Conservation (phyloP, 441 rosid species). For the Kokia cookei region DNA sequence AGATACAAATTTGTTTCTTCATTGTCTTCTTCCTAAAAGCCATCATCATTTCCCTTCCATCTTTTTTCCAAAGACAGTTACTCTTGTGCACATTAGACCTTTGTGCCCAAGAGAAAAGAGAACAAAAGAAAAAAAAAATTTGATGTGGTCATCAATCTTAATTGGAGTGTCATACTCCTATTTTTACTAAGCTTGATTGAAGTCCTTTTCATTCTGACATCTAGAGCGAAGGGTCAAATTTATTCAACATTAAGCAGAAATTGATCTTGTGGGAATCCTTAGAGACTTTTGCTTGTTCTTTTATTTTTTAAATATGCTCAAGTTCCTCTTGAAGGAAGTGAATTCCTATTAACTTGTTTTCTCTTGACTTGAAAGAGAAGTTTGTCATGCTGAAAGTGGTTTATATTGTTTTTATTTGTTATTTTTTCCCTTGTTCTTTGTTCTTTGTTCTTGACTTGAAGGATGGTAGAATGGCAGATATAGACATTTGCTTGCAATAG, state of each 20-base stretch:
- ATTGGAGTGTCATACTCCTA: background rate
- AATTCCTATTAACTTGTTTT: background rate
- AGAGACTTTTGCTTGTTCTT: background rate
- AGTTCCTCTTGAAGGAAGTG: background rate
- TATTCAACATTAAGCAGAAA: background rate
- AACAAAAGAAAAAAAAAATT: background rate
- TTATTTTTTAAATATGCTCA: background rate
- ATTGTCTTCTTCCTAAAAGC: background rate
- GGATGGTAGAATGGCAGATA: background rate
- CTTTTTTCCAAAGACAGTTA: background rate
- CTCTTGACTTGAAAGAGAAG: background rate
- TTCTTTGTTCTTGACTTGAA: background rate
- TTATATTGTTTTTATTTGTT: background rate
- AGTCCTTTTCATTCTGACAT: background rate
- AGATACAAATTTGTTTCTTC: background rate
- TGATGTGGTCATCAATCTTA: background rate
- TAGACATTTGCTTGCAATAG: background rate
- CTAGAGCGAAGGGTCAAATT: background rate
- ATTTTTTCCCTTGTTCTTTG: background rate
- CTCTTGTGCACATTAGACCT: background rate
- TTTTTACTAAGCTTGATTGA: background rate
- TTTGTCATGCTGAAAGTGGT: background rate
- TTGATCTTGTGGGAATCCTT: background rate
- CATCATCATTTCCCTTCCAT: background rate
- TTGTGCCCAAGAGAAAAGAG: background rate